These are phyloP conservation scores for Ganoderma leucocontextum DNA, from an alignment of 1,284 basidiomycete genomes.

Conservation along the genomic window DNA sequence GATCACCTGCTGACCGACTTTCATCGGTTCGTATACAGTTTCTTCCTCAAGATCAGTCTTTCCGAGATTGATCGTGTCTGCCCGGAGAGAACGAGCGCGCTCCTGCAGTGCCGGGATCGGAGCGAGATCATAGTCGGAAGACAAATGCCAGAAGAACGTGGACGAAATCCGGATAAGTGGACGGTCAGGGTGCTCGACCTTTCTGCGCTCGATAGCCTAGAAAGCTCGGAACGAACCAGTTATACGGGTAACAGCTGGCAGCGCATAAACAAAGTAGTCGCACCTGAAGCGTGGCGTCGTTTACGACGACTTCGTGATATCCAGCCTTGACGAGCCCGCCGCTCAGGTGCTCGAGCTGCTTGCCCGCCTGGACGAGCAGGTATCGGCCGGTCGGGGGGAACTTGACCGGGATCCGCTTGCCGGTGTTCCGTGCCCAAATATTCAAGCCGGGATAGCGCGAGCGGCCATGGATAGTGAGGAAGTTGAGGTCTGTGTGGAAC, in stretches of 20 bases:
- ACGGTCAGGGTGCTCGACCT: slow-evolving; percentile 67
- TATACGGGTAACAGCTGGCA: no score
- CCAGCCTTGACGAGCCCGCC: slow-evolving; percentile 92
- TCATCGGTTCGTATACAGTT: slow-evolving; percentile 73
- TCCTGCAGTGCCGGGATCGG: slow-evolving; percentile 67
- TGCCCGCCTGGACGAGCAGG: slow-evolving; percentile 88
- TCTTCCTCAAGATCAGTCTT: slow-evolving; percentile 53
- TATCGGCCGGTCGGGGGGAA: slow-evolving; percentile 79
- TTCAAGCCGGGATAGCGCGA: slow-evolving; percentile 87
- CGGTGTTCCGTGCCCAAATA: slow-evolving; percentile 92
- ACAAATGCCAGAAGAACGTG: slow-evolving; percentile 95
- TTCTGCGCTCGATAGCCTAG: slow-evolving; percentile 75
- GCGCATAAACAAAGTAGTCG: slow-evolving; percentile 19
- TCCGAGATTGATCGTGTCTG: slow-evolving; percentile 48
- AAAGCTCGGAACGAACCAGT: neutral
- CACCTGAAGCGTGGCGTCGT: slow-evolving; percentile 77
- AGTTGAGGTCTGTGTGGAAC: slow-evolving; percentile 89
- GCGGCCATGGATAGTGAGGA: slow-evolving; percentile 89
- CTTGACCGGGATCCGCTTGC: slow-evolving; percentile 84
- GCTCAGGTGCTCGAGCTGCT: slow-evolving; percentile 89
- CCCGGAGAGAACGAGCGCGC: slow-evolving; percentile 52
- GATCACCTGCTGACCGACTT: slow-evolving; percentile 87
- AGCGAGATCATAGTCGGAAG: slow-evolving; percentile 79
- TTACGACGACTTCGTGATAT: slow-evolving; percentile 92
- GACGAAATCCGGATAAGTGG: slow-evolving; percentile 92